A percentile compares a stretch with the other conserved stretches of the same genome.
These are phyloP conservation scores for Leccinum solheimii DNA, from an alignment of 1,284 basidiomycete genomes.

Conservation along the genomic window DNA sequence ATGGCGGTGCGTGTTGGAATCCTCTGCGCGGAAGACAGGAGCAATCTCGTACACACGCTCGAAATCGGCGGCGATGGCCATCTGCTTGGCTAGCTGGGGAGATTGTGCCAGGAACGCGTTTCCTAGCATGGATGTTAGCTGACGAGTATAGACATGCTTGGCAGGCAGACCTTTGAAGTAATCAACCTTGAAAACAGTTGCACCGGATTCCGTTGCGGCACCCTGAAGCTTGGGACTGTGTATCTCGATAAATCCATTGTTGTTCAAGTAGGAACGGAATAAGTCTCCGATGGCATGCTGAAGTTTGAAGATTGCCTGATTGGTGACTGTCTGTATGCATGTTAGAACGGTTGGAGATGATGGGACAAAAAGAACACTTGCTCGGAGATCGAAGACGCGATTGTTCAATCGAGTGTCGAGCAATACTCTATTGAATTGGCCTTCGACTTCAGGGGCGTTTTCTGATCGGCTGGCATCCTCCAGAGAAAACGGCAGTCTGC, in stretches of 20 bases:
- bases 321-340: constrained; percentile 77
- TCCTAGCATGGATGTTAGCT: constrained; percentile 44
- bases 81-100: constrained; percentile 98
- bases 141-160: background rate
- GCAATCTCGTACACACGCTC: constrained; percentile 98
- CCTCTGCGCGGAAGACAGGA: constrained; percentile 96
- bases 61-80: constrained; percentile 99
- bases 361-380: constrained; percentile 37
- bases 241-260: constrained; percentile 86
- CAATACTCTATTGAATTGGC: constrained; percentile 72
- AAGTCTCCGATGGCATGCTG: constrained; percentile 87
- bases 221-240: constrained; percentile 98
- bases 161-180: constrained; percentile 89
- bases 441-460: constrained; percentile 69
- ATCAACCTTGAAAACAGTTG: constrained; percentile 95
- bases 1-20: constrained; percentile 97
- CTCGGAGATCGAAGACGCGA: constrained; percentile 91
- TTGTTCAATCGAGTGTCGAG: constrained; percentile 96
- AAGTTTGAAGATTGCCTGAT: constrained; percentile 94
- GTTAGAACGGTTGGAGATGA: constrained; percentile 11
- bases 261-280: constrained; percentile 86
- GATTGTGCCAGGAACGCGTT: constrained; percentile 94
- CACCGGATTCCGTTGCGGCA: constrained; percentile 95
- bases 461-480: constrained; percentile 92
- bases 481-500: constrained; percentile 84